Base-by-base conservation (phyloP, 2,329 filamentous ascomycete species). In the Phialophora macrospora region DNA sequence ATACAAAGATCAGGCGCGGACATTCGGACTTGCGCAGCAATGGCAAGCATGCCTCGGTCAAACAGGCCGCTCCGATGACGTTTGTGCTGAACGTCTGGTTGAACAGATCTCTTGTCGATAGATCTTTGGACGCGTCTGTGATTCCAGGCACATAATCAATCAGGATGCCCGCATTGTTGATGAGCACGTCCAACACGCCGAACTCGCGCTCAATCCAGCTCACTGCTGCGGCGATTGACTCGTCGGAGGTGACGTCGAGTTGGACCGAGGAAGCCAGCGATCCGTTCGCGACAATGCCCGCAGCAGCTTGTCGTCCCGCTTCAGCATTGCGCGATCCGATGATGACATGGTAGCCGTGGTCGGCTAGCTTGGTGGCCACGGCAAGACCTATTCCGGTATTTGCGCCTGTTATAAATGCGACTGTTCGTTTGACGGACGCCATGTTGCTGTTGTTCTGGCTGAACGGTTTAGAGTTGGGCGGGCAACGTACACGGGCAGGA, bases 111-210 rank as follows among this genome's bases (percentile, higher is more conserved):
- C 77, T 74, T 7, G 72, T 71, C 0, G 67, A 59, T 26, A 75
- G 62, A 14, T 77, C 69, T 7, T 67, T 76, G 3, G 1, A 55
- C 11, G 52, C 24, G 26, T 55, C 52, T 24, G 52, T 34, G 77
- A 61, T 4, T 8, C 49, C 51, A 2, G 41, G 34, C 6, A 51
- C 57, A 32, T 58, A 46, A 14, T 98, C 93, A 67, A 93, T 90
- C 68, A 97, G 85, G 76, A 74, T 68, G 14, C 73, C 73, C 8
- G 73, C 73, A 41, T 73, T 73, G 52, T 73, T 73, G 60, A 75
- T 65, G 17, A 69, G 57, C 17, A 69, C 65, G 56, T 69, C 56
- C 11, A 69, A 26, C 14, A 57, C 30, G 9, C 65, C 64, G 32
- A 57, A 60, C 20, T 67, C 59, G 28, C 56, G 30, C 30, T 63